Evolutionary conservation across 768 basidiomycete species (phyloP).

Genomic region (Leccinum variicolor): DNA sequence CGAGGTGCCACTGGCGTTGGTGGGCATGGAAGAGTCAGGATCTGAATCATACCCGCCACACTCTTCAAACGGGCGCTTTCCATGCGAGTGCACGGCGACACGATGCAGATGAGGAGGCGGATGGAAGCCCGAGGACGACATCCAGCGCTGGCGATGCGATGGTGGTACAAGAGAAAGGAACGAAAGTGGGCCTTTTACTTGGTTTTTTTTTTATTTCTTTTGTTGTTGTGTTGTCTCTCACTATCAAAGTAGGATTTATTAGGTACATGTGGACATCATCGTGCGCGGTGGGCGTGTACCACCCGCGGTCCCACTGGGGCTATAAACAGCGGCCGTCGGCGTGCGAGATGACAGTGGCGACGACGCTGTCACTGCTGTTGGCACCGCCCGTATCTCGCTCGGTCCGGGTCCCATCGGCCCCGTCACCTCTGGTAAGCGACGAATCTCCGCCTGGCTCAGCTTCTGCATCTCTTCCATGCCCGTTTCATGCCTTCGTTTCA

Average conservation of each 20-base stretch:
- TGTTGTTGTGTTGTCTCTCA: neutral
- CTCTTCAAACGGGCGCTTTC: constrained; percentile 33
- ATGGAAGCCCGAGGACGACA: constrained; percentile 25
- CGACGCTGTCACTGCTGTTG: neutral
- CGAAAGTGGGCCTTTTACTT: neutral
- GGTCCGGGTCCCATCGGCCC: neutral
- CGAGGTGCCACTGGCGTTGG: constrained; percentile 25
- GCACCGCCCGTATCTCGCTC: neutral
- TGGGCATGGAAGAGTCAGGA: constrained; percentile 26
- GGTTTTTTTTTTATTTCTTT: constrained; percentile 6
- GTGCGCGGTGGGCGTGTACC: constrained; percentile 4
- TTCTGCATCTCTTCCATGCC: neutral
- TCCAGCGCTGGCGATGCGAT: constrained; percentile 16
- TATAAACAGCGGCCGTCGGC: constrained; percentile 6
- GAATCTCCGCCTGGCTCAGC: neutral
- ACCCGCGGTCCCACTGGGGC: neutral
- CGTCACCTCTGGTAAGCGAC: neutral
- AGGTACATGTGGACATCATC: constrained; percentile 13
- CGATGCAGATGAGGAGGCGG: constrained; percentile 23
- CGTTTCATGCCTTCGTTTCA: neutral
- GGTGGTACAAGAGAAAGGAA: constrained; percentile 15
- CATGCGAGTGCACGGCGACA: constrained; percentile 25
- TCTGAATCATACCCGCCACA: constrained; percentile 34
- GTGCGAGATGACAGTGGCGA: constrained; percentile 8
- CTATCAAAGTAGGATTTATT: too few relatives aligned